Conservation (phyloP, 257 asterid species). For the Solanum etuberosum region DNA sequence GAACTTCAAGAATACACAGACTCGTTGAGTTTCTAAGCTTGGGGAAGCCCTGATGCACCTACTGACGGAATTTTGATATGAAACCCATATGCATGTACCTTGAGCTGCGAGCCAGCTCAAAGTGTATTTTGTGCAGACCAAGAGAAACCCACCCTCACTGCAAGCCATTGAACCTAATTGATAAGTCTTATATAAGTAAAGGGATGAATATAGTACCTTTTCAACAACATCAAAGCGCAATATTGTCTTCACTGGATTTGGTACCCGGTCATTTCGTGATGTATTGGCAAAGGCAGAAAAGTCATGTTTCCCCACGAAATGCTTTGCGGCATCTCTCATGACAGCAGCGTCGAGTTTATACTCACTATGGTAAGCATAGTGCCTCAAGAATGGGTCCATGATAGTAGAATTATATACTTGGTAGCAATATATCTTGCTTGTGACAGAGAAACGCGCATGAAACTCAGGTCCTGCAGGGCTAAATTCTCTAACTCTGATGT, state of each 20-base stretch:
- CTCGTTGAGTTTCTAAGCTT: background rate
- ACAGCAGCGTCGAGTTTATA: slow-evolving; percentile 54
- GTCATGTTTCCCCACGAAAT: slow-evolving; percentile 69
- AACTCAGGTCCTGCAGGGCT: slow-evolving; percentile 67
- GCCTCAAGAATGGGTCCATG: slow-evolving; percentile 85
- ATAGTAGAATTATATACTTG: slow-evolving; percentile 51
- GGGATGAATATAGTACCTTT: slow-evolving; percentile 30
- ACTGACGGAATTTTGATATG: background rate
- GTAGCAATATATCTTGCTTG: slow-evolving; percentile 68
- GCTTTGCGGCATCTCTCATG: slow-evolving; percentile 69
- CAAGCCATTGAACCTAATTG: background rate
- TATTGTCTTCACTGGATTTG: slow-evolving; percentile 65
- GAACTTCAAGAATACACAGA: background rate
- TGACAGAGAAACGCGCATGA: slow-evolving; percentile 90
- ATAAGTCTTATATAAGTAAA: background rate
- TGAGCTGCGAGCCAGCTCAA: background rate
- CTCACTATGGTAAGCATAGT: slow-evolving; percentile 52
- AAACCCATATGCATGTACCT: background rate
- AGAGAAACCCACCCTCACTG: background rate
- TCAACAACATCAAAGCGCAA: slow-evolving; percentile 60
- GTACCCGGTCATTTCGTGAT: slow-evolving; percentile 56
- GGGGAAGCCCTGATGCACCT: background rate
- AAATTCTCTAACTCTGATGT: slow-evolving; percentile 66
- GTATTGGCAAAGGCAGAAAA: slow-evolving; percentile 79
- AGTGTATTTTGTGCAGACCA: background rate